Base-by-base conservation (phyloP, 1,139 yeast genomes). In the Scheffersomyces lignicola region DNA sequence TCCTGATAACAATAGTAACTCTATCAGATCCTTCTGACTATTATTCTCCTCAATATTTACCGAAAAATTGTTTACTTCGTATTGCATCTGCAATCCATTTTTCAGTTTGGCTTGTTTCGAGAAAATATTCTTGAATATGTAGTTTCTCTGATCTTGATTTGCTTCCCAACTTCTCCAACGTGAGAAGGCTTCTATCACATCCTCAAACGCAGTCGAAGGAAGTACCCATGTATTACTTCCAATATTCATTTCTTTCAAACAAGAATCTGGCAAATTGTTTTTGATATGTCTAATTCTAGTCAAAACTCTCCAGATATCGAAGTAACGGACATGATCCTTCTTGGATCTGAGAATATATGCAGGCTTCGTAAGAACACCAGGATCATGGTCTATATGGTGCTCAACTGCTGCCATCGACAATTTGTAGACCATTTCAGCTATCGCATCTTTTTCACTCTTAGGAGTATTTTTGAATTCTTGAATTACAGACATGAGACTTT, bases 141-240 rank as follows among this genome's bases (percentile, higher is more conserved):
- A 73, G 34, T 81, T 73, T 31, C 80, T 65, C 29, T 78, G 78
- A 8, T 48, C 51, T 12, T 52, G 51, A 34, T 66, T 62, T 3
- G 72, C 78, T 47, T 90, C 97, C 97, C 97, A 92, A 38, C 80
- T 78, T 65, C 97, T 76, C 97, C 97, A 90, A n/a, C 73, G 68
- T 0, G 81, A 67, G 50, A 88, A 87, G 0, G 81, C 68, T 3
- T 69, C 64, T 29, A 76, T 58, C 2, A 85, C 85, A 16, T 70
- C 73, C 8, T 65, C 65, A 40, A 70, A 67, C 0, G 89, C 86
- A 46, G 70, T 65, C 0, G 44, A 50, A 0, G 87, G 83, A 0
- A 78, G 65, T 1, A 53, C 38, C 5, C 39, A 38, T 1, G 37
- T 38, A 14, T 41, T 47, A 42, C 60, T 55, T 11, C 47, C 41